Conservation (phyloP, 306 rosid species). For the Rubus parviflorus region DNA sequence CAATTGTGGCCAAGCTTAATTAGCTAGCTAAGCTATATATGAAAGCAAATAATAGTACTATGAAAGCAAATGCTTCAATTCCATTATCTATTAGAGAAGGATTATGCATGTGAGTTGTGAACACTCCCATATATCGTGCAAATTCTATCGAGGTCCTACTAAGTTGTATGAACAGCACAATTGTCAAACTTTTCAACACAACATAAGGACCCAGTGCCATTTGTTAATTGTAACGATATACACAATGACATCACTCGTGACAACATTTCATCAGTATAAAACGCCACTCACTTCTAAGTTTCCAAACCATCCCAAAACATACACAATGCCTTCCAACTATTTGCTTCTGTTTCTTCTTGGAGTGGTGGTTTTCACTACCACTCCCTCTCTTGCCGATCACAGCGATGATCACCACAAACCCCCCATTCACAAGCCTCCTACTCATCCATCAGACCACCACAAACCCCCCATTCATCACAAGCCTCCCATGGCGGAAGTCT, state of each 20-base stretch:
- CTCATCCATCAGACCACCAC: neutral
- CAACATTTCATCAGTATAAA: constrained; percentile 25
- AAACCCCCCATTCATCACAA: constrained; percentile 8
- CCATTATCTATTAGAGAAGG: no score
- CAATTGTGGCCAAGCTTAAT: no score
- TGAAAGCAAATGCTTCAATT: no score
- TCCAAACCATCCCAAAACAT: neutral
- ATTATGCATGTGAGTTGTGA: neutral
- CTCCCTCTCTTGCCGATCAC: constrained; percentile 22
- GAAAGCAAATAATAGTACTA: no score
- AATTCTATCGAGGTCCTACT: neutral
- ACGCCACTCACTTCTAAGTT: neutral
- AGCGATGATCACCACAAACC: neutral
- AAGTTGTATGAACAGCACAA: neutral
- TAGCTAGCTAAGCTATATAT: no score
- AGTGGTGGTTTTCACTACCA: constrained; percentile 29
- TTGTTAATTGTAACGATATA: neutral
- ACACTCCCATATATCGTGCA: neutral
- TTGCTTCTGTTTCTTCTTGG: constrained; percentile 27
- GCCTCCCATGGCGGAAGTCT: no score
- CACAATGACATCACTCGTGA: neutral
- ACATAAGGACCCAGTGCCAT: neutral
- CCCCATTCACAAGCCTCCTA: neutral
- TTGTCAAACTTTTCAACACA: constrained; percentile 12
- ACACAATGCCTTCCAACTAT: constrained; percentile 23